phyloP scores from a whole-genome alignment of 768 basidiomycete genomes.

The Plicaturopsis crispa region DNA sequence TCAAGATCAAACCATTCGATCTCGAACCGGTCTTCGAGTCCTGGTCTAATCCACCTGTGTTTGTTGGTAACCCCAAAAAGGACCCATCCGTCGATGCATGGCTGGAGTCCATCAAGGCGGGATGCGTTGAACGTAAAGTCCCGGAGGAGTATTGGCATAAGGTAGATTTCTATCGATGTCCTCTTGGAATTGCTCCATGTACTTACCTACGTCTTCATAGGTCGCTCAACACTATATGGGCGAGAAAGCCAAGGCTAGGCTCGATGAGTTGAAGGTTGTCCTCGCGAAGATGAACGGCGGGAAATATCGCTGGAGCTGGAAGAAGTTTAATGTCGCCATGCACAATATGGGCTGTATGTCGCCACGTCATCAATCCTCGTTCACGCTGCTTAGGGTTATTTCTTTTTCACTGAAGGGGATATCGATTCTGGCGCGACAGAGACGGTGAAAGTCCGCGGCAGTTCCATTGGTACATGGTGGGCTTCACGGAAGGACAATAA shows the following conservation, averaged over 20 bases:
- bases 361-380: constrained; percentile 1
- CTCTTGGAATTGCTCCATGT: too few species aligned
- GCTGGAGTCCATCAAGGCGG: constrained; percentile 63
- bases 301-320: constrained; percentile 79
- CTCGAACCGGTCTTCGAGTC: constrained; percentile 57
- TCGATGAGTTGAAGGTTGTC: constrained; percentile 66
- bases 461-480: constrained; percentile 48
- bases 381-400: constrained; percentile 3
- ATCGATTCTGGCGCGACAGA: constrained; percentile 56
- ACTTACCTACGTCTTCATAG: too few species aligned
- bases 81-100: constrained; percentile 67
- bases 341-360: constrained; percentile 74
- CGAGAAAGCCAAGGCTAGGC: constrained; percentile 53
- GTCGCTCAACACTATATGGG: constrained; percentile 74
- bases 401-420: too few species aligned
- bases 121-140: constrained; percentile 62
- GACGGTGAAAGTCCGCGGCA: constrained; percentile 50
- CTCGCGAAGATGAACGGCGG: constrained; percentile 70
- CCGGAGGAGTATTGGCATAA: constrained; percentile 82
- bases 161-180: too few species aligned
- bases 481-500: constrained; percentile 41
- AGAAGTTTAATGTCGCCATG: constrained; percentile 74
- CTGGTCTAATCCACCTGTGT: constrained; percentile 63
- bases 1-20: constrained; percentile 75
- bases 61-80: constrained; percentile 61